phyloP scores from a whole-genome alignment of 441 rosid genomes.

The Croton setiger region DNA sequence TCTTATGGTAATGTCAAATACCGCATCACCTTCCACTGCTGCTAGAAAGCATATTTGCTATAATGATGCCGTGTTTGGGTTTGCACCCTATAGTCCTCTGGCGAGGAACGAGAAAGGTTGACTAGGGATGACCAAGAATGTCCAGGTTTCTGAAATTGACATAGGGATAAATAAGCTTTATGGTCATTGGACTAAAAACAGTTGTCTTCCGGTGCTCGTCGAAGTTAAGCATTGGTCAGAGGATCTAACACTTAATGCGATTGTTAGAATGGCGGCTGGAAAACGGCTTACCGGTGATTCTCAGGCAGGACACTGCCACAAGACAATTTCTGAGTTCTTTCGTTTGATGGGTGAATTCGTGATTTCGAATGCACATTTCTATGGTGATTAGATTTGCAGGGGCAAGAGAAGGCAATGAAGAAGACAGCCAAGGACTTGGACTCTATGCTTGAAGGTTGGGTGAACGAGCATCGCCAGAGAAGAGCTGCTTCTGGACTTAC shows the following conservation, averaged over 20 bases:
- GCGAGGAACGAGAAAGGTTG: conserved; percentile 53
- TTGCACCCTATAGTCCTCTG: conserved; percentile 52
- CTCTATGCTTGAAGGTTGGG: conserved; percentile 42
- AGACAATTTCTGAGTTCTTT: conserved; percentile 35
- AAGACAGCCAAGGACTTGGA: conserved; percentile 44
- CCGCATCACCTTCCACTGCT: no score
- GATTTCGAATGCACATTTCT: conserved; percentile 45
- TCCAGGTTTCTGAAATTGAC: conserved; percentile 31
- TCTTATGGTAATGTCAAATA: no score
- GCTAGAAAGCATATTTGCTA: conserved; percentile 48
- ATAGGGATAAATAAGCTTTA: conserved; percentile 32
- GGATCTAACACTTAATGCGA: neutral
- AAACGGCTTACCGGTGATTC: conserved; percentile 31
- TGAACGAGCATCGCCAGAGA: conserved; percentile 39
- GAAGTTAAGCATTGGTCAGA: neutral
- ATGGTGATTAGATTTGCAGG: conserved; percentile 46
- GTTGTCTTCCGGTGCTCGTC: neutral
- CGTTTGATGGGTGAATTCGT: conserved; percentile 43
- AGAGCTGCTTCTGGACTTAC: conserved; percentile 14
- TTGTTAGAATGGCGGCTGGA: conserved; percentile 38
- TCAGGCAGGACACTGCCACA: conserved; percentile 33
- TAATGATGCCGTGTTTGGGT: conserved; percentile 45
- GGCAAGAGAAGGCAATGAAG: conserved; percentile 55
- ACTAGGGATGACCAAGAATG: conserved; percentile 45
- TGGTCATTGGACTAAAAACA: conserved; percentile 25